These are phyloP conservation scores for Mortierella sp. DNA, from an alignment of 371 early-diverging fungal genomes.

Conservation along the genomic window DNA sequence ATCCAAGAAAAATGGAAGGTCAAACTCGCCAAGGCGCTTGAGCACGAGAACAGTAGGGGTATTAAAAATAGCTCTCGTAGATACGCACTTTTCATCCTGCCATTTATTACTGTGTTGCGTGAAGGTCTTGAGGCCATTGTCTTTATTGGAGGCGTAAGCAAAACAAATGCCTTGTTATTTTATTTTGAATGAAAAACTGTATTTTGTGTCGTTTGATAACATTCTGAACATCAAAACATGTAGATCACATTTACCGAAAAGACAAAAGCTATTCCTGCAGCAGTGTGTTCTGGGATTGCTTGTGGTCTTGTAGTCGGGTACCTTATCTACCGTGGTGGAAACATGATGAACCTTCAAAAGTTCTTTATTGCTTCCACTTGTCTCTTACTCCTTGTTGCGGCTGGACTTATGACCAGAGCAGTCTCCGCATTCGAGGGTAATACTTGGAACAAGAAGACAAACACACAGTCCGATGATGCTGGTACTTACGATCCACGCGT, in stretches of 20 bases:
- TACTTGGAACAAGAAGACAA: constrained; percentile 54
- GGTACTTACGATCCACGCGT: constrained; percentile 60
- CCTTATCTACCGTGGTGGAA: constrained; percentile 78
- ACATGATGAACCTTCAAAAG: constrained; percentile 71
- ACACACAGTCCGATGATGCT: constrained; percentile 61
- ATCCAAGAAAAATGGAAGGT: constrained; percentile 78
- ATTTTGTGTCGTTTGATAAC: too few species aligned
- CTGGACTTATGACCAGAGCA: constrained; percentile 75
- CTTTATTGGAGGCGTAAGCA: constrained; percentile 84
- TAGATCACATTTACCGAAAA: constrained; percentile 73
- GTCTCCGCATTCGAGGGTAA: constrained; percentile 56
- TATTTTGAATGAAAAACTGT: neutral
- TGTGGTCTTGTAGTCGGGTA: constrained; percentile 77
- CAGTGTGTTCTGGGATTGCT: constrained; percentile 76
- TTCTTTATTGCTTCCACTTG: constrained; percentile 85
- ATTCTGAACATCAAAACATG: neutral
- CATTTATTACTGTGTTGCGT: constrained; percentile 84
- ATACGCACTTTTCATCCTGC: constrained; percentile 74
- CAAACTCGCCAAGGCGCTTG: constrained; percentile 71
- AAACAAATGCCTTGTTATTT: neutral
- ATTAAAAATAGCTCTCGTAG: constrained; percentile 58
- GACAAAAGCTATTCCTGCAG: constrained; percentile 80
- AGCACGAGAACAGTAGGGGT: constrained; percentile 37
- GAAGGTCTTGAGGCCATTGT: constrained; percentile 89
- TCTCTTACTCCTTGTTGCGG: constrained; percentile 81